Base-by-base conservation (phyloP, 2,329 filamentous ascomycete species). In the Aspergillus quadricinctus region DNA sequence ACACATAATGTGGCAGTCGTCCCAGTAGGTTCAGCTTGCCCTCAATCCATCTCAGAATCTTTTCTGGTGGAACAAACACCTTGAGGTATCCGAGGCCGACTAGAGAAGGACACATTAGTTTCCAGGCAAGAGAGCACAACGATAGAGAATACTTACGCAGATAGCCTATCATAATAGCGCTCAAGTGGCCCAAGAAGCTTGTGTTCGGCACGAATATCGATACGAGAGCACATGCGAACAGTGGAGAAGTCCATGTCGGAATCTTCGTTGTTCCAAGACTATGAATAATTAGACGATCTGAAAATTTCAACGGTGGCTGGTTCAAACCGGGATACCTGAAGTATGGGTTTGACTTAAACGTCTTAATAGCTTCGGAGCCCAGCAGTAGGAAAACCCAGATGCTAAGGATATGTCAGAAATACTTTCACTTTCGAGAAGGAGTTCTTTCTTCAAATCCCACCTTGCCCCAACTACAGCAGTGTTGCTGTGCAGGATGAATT, bases 321-420 rank as follows among this genome's bases (percentile, higher is more conserved):
- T 23, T 23, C 23, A 11, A 23, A 9, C 27, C 11, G 51, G 61
- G 64, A 53, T 76, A 83, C 81, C 73, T 83, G 63, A 97, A 87
- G 69, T 88, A 82, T 0, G 94, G 94, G 69, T 96, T 92, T 31
- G 85, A 81, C 65, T 86, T 87, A 74, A 89, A 93, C 2, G 90
- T 92, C 71, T 92, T 90, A 62, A 97, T 88, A 5, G 91, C 87
- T 74, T 97, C 93, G 61, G 88, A 85, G 45, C 87, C 88, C 37
- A 97, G 81, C 23, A 99, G 81, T 27, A 96, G 82, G 72, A 97
- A 97, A 0, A 96, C 88, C 91, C 93, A 97, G 55, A 97, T 83
- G 72, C 92, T 96, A 61, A 7, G 43, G 28, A 25, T 31, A 48
- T 46, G 60, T 58, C 51, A 66, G 60, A 56, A 46, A 21, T 45